Conservation (phyloP, 2,329 filamentous ascomycete genomes). For the Epichloe brachyelytri region DNA sequence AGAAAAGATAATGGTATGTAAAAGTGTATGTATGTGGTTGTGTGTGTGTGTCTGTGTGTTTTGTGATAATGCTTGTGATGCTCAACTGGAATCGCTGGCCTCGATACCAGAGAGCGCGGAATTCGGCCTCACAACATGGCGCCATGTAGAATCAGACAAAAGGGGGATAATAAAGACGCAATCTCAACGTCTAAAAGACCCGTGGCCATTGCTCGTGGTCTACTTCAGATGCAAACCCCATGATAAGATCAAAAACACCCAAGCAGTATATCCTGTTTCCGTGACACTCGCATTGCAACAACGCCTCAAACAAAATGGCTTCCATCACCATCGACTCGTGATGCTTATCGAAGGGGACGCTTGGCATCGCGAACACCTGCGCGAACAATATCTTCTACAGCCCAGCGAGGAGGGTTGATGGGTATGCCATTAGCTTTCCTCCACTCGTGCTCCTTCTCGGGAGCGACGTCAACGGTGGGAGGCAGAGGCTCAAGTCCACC, state of each 20-base stretch:
- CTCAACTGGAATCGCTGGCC: not conserved
- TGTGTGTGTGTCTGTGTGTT: not conserved
- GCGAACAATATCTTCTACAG: constrained; percentile 67
- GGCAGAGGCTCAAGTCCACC: constrained; percentile 70
- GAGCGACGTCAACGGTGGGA: constrained; percentile 53
- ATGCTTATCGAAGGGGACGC: constrained; percentile 47
- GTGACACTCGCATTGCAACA: not conserved
- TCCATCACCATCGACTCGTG: not conserved
- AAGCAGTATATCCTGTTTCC: not conserved
- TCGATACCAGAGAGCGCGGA: not conserved
- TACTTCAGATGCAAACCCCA: constrained; percentile 9
- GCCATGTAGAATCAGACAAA: constrained; percentile 1
- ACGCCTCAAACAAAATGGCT: not conserved
- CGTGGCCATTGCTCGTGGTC: constrained; percentile 4
- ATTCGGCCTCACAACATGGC: not conserved
- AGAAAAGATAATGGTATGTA: not conserved
- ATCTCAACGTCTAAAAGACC: constrained; percentile 1
- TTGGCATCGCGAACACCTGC: constrained; percentile 66
- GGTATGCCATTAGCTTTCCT: constrained; percentile 50
- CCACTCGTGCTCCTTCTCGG: constrained; percentile 61
- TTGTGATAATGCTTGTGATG: not conserved
- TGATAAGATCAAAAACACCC: constrained; percentile 6
- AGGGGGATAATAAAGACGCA: not conserved
- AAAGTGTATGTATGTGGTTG: not conserved
- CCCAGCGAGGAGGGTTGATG: constrained; percentile 67